Percentiles rank a stretch among this genome's conserved stretches.
These are phyloP conservation scores for Alternaria postmessia DNA, from an alignment of 2,329 filamentous ascomycete genomes.

Conservation along the genomic window DNA sequence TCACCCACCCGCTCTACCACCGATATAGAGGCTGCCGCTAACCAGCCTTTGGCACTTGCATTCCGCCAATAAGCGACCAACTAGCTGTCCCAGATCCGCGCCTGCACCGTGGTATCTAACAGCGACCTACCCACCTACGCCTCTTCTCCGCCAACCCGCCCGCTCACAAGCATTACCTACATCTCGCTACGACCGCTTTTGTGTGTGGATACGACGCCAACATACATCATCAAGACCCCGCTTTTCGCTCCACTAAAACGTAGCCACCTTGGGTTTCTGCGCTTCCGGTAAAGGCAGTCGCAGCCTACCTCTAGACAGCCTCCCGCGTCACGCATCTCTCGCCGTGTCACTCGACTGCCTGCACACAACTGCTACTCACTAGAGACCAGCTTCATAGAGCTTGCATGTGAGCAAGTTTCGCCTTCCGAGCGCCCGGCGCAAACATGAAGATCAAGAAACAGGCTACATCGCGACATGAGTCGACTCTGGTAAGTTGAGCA, in stretches of 20 bases:
- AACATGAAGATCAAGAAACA: constrained; percentile 65
- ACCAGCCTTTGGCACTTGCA: constrained; percentile 20
- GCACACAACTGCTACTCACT: constrained; percentile 3
- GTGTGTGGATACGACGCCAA: neutral
- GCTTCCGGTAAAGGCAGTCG: constrained; percentile 19
- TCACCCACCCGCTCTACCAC: constrained; percentile 18
- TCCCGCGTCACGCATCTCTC: constrained; percentile 4
- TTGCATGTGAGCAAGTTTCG: constrained; percentile 47
- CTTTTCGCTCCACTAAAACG: constrained; percentile 13
- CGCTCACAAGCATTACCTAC: constrained; percentile 8
- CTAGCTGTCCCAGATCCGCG: constrained; percentile 38
- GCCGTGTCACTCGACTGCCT: neutral
- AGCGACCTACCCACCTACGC: constrained; percentile 23
- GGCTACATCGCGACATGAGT: constrained; percentile 62
- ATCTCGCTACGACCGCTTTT: constrained; percentile 7
- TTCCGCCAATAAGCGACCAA: constrained; percentile 13
- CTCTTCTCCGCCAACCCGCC: constrained; percentile 27
- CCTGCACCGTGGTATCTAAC: constrained; percentile 48
- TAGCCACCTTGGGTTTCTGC: constrained; percentile 9
- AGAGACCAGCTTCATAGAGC: constrained; percentile 12
- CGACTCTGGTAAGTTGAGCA: constrained; percentile 55
- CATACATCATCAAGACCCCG: constrained; percentile 10
- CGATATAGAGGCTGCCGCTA: constrained; percentile 18
- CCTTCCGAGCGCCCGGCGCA: constrained; percentile 48
- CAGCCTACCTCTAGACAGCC: constrained; percentile 16